Base-by-base conservation (phyloP, 495 filamentous ascomycete species). In the Trichoderma virens region DNA sequence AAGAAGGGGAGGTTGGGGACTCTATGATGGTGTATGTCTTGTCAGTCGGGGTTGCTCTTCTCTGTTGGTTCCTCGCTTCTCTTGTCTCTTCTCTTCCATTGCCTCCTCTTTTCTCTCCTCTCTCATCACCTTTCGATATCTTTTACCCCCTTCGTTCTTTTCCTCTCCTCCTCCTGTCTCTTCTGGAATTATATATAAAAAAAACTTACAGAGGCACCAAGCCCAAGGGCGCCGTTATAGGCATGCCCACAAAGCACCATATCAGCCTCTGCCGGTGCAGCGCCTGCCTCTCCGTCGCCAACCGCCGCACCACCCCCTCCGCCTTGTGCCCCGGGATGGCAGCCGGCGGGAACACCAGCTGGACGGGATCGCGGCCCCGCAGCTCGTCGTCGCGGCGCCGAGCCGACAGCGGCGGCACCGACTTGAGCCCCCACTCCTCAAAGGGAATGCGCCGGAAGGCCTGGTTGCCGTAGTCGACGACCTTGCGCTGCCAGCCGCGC, bases 1-100 rank as follows among this genome's bases (percentile, higher is more conserved):
- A 98, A 97, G 79, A 98, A 98, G 28, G 94, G 94, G n/a, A 98
- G 80, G 72, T 97, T 97, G 8, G 93, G 93, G 66, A 97, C 79
- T 54, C 92, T 96, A 71, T 16, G 27, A 35, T 41, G n/a, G n/a
- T n/a, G n/a, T 35, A 5, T 35, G 4, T 35, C 11, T 35, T 35
- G 4, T 35, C 11, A 5, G 4, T 4, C 32, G 32, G 5, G 32
- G 5, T 35, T 11, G 4, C 11, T 35, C 5, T 35, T 35, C 4
- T 4, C 32, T 35, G 5, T 35, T 35, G 32, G 32, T 35, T 11
- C 11, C 32, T 35, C 32, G 32, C 11, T 11, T 35, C 32, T 35
- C 32, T 35, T 11, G 4, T 11, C 11, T 35, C 11, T 11, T 35
- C 32, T 35, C 32, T 35, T 18, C 5, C 16, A 45, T n/a, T 45